Base-by-base conservation (phyloP, 2,329 filamentous ascomycete genomes). In the Nemania serpens region DNA sequence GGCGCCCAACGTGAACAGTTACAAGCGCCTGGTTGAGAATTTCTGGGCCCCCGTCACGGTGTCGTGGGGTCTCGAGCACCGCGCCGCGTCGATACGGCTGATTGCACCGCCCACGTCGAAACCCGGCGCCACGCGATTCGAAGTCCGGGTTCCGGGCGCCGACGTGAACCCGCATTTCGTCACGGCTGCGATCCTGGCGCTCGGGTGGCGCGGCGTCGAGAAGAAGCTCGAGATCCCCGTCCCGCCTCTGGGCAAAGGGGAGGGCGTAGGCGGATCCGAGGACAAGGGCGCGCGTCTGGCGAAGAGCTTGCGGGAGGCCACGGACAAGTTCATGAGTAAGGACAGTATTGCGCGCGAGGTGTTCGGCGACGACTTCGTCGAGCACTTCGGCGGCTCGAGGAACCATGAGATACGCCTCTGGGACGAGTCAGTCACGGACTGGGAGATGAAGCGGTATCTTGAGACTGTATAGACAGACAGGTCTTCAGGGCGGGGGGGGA, bases 11-110 rank as follows among this genome's bases (percentile, higher is more conserved):
- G 86, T 99, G 72, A 99, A 99, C 82, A 96, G 91, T 63, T 99
- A 99, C 82, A 99, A 99, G 79, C 89, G 95, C 3, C 84, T 99
- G 0, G 95, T 99, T 2, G 95, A 99, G 80, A 98, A 98, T 78
- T 98, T 97, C 78, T 99, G 95, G 95, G 95, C 95, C 0, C 95
- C 95, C 0, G 95, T 99, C 5, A 97, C 94, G 0, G 95, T 98
- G 0, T 97, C 92, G 0, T 99, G 95, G 95, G 95, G 95, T 0
- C 79, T 97, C 5, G 95, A 98, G 77, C 94, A 99, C 75, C 91
- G 95, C 63, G 93, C 93, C 5, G 94, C 95, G 0, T 96, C 91
- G 0, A 90, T 99, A 66, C 86, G 95, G 17, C 78, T 99, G 36
- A 97, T 99, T 67, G 87, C 91, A 0, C 94, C 94, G 12, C 94